phyloP scores from a whole-genome alignment of 805 yeast species.

The Debaryomyces maramus region DNA sequence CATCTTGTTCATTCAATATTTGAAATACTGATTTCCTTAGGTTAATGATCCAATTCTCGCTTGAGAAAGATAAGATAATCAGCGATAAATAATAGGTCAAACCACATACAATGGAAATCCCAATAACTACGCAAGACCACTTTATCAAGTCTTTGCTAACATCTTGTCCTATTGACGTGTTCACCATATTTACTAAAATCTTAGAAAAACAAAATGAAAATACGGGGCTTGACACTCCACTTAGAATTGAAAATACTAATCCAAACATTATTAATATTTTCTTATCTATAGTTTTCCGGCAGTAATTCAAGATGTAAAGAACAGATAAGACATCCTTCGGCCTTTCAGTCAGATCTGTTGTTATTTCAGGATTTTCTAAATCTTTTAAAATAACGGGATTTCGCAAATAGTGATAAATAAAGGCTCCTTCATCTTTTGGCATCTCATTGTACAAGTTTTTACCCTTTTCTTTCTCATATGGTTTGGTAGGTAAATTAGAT shows the following conservation, averaged over 20 bases:
- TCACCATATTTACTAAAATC: conserved; percentile 62
- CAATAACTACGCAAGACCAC: conserved; percentile 71
- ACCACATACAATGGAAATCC: conserved; percentile 66
- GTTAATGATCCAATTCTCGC: conserved; percentile 66
- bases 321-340: conserved; percentile 20
- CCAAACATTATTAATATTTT: conserved; percentile 47
- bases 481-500: not conserved
- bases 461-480: not conserved
- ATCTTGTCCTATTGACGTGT: conserved; percentile 33
- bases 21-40: conserved; percentile 52
- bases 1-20: conserved; percentile 50
- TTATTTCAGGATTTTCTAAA: conserved; percentile 14
- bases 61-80: conserved; percentile 50
- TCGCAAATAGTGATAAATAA: conserved; percentile 10
- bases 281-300: conserved; percentile 17
- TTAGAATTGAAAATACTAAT: conserved; percentile 47
- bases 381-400: conserved; percentile 25
- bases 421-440: not conserved
- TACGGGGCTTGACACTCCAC: conserved; percentile 70
- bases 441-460: conserved; percentile 10
- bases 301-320: conserved; percentile 24
- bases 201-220: conserved; percentile 79
- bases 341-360: conserved; percentile 5
- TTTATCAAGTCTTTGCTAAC: conserved; percentile 36
- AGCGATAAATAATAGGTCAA: conserved; percentile 50